Evolutionary conservation across 2,329 filamentous ascomycete genomes (phyloP).

Genomic region (Ilyonectria sp.): DNA sequence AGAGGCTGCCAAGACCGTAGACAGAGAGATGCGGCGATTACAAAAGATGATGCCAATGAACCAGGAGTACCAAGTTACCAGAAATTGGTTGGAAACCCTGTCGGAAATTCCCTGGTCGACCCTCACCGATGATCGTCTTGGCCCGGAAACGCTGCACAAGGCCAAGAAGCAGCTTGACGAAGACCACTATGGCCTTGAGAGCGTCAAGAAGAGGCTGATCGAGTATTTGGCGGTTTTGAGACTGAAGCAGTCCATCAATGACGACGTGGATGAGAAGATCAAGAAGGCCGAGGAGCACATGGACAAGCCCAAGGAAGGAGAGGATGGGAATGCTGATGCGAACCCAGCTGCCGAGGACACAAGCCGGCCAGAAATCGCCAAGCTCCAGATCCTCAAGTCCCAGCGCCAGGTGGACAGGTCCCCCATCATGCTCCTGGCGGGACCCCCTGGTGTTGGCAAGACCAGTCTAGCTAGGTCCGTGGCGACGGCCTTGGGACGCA

Average conservation of each 20-base stretch:
- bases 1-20: constrained; percentile 91
- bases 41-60: constrained; percentile 97
- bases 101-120: constrained; percentile 94
- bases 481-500: constrained; percentile 90
- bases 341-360: constrained; percentile 46
- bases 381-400: constrained; percentile 82
- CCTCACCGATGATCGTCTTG: constrained; percentile 87
- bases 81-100: constrained; percentile 94
- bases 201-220: constrained; percentile 95
- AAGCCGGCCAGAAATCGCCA: constrained; percentile 64
- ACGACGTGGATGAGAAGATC: constrained; percentile 85
- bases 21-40: constrained; percentile 88
- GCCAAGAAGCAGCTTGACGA: constrained; percentile 94
- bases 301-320: constrained; percentile 51
- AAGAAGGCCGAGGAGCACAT: constrained; percentile 74
- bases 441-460: constrained; percentile 95
- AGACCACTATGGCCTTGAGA: constrained; percentile 96
- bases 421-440: constrained; percentile 92
- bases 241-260: constrained; percentile 92
- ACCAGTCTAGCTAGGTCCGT: constrained; percentile 95
- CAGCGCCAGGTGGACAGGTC: constrained; percentile 95
- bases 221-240: constrained; percentile 98
- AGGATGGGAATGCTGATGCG: constrained; percentile 42
- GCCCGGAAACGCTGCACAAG: constrained; percentile 81
- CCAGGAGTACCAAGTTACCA: constrained; percentile 93